Evolutionary conservation across 257 asterid genomes (phyloP), one percentile per base, ranked within the genome.

Genomic region (Solanum appendiculatum): DNA sequence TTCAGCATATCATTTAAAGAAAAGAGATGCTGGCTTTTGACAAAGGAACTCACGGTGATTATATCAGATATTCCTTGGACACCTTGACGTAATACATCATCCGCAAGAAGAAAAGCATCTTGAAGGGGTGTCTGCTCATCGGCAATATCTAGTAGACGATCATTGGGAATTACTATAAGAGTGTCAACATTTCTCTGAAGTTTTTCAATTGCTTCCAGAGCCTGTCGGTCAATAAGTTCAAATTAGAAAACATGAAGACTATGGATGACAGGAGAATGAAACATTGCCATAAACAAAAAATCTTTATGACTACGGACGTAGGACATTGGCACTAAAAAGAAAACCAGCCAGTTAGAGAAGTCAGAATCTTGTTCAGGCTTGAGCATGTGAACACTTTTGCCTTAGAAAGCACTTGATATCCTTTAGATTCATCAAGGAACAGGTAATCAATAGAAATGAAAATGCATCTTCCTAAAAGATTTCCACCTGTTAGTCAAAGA

Each of bases 61-160:
- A 97, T 95, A 92, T 97, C 99, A 56, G 99, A 94, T 88, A 97
- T 96, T 89, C 99, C 99, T 91, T 97, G 99, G 85, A 96, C 99
- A 75, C 99, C 99, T 88, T 96, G 99, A 69, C 98, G 98, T 85
- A 97, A 92, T 72, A 97, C 99, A 86, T 97, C 99, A 90, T 97
- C 99, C 48, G 99, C 99, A 85, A 96, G 93, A 91, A 96, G 98
- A 91, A 97, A 97, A 88, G 99, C 99, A 91, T 96, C 99, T 88
- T 97, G 99, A 92, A 97, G 96, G 16, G 98, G 93, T 56, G 98
- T 96, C 86, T 96, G 98, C 89, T 94, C 99, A 87, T 91, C 99
- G 40, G 99, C 98, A 91, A 97, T 94, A 90, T 93, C 99, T 83
- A 97, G 91, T 81, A 97, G 93, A 83, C 99, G 98, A 84, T 97